These are phyloP conservation scores for Rhodomyrtus psidioides DNA, from an alignment of 441 rosid species.

Conservation along the genomic window DNA sequence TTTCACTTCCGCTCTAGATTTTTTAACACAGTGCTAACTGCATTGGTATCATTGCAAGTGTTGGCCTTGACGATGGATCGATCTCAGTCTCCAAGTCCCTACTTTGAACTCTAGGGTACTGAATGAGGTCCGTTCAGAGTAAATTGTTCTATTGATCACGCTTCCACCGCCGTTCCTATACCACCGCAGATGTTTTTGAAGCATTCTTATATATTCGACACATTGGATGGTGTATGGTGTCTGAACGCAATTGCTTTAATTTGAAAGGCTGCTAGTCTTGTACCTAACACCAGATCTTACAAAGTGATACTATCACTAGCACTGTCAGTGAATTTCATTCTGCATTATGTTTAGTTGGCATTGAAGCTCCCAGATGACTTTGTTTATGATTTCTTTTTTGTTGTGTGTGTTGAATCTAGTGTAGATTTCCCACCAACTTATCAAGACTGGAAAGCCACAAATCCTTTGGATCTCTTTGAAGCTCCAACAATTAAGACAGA, in stretches of 20 bases:
- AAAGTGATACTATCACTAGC: neutral
- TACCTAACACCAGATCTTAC: neutral
- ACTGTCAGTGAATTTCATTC: neutral
- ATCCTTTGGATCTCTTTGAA: constrained; percentile 77
- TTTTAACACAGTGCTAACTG: neutral
- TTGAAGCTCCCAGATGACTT: neutral
- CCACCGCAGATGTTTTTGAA: neutral
- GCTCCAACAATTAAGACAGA: constrained; percentile 62
- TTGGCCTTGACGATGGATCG: neutral
- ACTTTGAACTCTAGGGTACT: neutral
- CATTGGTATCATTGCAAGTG: neutral
- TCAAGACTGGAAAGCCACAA: constrained; percentile 61
- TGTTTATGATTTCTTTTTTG: neutral
- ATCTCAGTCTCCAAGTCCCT: neutral
- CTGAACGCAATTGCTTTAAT: neutral
- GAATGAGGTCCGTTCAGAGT: neutral
- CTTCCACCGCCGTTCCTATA: neutral
- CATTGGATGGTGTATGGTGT: neutral
- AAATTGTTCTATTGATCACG: neutral
- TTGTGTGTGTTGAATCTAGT: constrained; percentile 37
- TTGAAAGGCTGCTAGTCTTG: neutral
- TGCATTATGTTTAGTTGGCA: neutral
- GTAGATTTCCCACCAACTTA: constrained; percentile 85
- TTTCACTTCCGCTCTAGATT: constrained; percentile 1
- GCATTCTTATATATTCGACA: neutral